Evolutionary conservation across 352 stramenopile species (phyloP), one percentile per base, ranked within the genome.

Genomic region (Phytopythium vexans): DNA sequence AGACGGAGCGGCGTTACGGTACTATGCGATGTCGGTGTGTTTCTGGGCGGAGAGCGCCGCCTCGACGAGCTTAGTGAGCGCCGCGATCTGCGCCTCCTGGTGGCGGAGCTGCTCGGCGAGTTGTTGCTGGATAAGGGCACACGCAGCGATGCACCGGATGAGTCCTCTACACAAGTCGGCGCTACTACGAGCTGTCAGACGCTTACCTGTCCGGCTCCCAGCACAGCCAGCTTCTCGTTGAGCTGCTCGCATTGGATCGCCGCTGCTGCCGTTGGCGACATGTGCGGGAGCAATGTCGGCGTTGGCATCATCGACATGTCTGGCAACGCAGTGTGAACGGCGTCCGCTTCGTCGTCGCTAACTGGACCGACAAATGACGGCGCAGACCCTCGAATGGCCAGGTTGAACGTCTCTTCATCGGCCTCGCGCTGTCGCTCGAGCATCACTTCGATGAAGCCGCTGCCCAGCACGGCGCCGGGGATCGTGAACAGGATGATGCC

Each of bases 361-460:
- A 45, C 55, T 36, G n/a, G 64, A 2, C 55, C 56, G 34, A 70
- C 50, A 11, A 70, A 70, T 3, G 61, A 43, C 34, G 66, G 45
- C 14, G 42, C 49, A 58, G 35, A 60, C 40, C 34, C 37, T 16
- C 60, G 46, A 43, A 75, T 56, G 3, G 52, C 57, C 47, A 71
- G 54, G 35, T 54, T 75, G 40, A 72, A 80, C 39, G 62, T 61
- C 33, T 77, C 63, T 8, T 66, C 66, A 33, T 82, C 68, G 11
- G 78, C 64, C 31, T 64, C 52, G 15, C 60, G 70, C 64, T 88
- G 75, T 48, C 85, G 82, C 41, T 86, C 72, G 40, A 88, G 65
- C 75, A 88, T 86, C 2, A 86, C 69, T 41, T 88, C 77, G 43
- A 88, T 81, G 47, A 88, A 88, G 14, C 75, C 73, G 21, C 75